Base-by-base conservation (phyloP, 108 stramenopile species). In the Cyclotella cryptica region DNA sequence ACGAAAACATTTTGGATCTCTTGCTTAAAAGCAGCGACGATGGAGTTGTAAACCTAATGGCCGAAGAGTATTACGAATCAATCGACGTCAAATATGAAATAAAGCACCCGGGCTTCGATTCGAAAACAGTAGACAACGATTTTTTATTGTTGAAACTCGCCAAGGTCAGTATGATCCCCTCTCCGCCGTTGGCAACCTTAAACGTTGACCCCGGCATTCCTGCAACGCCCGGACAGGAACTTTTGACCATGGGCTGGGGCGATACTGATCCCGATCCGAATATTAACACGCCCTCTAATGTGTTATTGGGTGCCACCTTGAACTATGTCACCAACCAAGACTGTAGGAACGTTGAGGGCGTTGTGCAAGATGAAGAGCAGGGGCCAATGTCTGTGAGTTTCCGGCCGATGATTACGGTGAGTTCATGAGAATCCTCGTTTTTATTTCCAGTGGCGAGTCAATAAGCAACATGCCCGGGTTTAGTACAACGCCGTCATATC, bases 181-280 rank as follows among this genome's bases (percentile, higher is more conserved):
- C 14, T 4, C 46, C 17, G 7, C 69, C 74, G 15, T 10, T 71
- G 17, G 60, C 86, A 19, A 71, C 17, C n/a, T 64, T 91, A 63
- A 91, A 91, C 60, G 26, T 54, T 21, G 66, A 89, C 75, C 69
- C 77, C 4, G 51, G 53, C 18, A 28, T 84, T 14, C 90, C 90
- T 0, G 35, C 10, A 0, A 18, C 10, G 10, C 29, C 0, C 43
- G 72, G 52, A 14, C 49, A 85, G 24, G 57, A 57, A 41, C 41
- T 91, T 54, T 78, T 72, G 5, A 77, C 81, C 0, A 62, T 90
- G 53, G 91, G 91, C 0, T 92, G 84, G 80, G 91, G 91, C 17
- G 87, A 81, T 63, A 79, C 84, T 1, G 46, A 81, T 69, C 42
- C 75, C 21, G 75, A 83, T 55, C 47, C 55, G 0, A 53, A 71